Conservation (phyloP, 2,329 filamentous ascomycete species). For the Aspergillus spinulosporus region DNA sequence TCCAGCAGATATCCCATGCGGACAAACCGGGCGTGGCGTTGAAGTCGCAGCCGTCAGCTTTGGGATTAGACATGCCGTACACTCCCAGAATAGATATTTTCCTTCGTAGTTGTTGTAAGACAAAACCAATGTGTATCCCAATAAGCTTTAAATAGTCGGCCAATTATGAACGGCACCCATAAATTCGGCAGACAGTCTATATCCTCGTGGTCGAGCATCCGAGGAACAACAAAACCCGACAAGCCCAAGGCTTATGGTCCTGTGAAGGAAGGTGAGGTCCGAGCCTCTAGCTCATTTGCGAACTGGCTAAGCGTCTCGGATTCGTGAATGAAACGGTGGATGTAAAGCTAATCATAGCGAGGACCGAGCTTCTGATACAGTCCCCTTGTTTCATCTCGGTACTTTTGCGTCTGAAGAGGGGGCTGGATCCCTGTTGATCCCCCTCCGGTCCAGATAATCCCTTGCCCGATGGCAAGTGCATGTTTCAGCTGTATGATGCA, state of each 20-base stretch:
- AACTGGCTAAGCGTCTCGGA: background rate
- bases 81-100: background rate
- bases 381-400: constrained; percentile 4
- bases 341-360: background rate
- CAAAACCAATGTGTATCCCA: background rate
- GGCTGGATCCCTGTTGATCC: background rate
- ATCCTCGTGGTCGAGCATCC: background rate
- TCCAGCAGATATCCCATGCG: constrained; percentile 12
- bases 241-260: background rate
- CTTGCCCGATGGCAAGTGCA: background rate
- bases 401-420: background rate
- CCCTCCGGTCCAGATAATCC: background rate
- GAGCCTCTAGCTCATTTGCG: background rate
- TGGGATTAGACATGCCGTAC: background rate
- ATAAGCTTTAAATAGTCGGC: background rate
- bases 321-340: constrained; percentile 2
- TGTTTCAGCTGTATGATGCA: background rate
- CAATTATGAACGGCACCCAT: constrained; percentile 3
- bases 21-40: background rate
- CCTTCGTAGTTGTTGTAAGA: background rate
- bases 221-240: background rate
- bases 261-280: background rate
- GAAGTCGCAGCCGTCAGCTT: background rate
- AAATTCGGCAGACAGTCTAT: constrained; percentile 2
- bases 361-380: constrained; percentile 7